Conservation (phyloP, 768 basidiomycete species). For the Multifurca ochricompacta region DNA sequence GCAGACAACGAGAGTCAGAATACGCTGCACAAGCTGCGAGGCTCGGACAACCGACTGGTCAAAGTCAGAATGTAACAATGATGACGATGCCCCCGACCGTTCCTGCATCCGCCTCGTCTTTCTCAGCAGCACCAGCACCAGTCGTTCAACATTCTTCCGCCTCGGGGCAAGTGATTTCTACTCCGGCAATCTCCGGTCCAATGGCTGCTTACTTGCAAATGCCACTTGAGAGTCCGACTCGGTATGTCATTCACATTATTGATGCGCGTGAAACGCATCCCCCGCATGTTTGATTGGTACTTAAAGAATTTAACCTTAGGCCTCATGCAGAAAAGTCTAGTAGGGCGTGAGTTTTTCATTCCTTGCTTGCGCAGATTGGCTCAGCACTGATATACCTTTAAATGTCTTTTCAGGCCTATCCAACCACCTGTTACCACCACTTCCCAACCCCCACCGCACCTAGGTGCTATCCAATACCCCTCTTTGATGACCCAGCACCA, state of each 20-base stretch:
- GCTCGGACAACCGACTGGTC: conserved; percentile 25
- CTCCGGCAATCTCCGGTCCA: conserved; percentile 2
- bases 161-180: not conserved
- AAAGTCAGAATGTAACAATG: conserved; percentile 28
- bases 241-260: conserved; percentile 14
- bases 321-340: conserved; percentile 25
- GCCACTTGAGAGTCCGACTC: conserved; percentile 59
- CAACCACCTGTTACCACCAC: conserved; percentile 59
- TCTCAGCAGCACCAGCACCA: not conserved
- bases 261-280: not conserved
- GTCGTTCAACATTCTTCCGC: conserved; percentile 2
- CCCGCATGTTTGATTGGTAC: conserved; percentile 27
- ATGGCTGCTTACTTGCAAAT: conserved; percentile 27
- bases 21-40: conserved; percentile 26
- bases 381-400: not conserved
- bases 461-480: conserved; percentile 49
- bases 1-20: conserved; percentile 47
- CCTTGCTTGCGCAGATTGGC: not conserved
- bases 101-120: conserved; percentile 18
- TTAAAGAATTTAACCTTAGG: conserved; percentile 42
- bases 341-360: conserved; percentile 20
- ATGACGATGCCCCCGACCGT: conserved; percentile 24
- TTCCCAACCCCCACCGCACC: conserved; percentile 51
- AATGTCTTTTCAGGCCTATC: conserved; percentile 10
- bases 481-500: conserved; percentile 76